Conservation (phyloP, 2,329 filamentous ascomycete species). For the Colletotrichum sp. region DNA sequence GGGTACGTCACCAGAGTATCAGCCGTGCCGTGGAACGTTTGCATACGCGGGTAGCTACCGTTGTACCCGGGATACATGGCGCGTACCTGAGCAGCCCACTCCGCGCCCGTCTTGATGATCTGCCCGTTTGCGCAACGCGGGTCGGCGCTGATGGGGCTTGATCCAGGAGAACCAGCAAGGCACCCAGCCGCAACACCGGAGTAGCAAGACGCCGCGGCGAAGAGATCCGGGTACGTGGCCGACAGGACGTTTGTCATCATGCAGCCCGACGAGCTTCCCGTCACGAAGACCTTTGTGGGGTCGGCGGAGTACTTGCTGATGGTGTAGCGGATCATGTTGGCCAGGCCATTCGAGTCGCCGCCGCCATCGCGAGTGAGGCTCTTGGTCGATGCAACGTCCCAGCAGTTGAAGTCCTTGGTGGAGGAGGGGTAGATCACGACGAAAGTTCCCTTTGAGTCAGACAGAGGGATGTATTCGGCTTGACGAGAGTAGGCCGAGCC, state of each 20-base stretch:
- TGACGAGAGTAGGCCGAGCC: conserved; percentile 7
- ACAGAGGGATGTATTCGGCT: conserved; percentile 23
- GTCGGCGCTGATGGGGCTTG: conserved; percentile 27
- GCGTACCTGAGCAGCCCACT: conserved; percentile 49
- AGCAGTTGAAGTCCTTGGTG: conserved; percentile 40
- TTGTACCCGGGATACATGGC: conserved; percentile 35
- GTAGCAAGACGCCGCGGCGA: conserved; percentile 35
- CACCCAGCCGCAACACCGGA: conserved; percentile 38
- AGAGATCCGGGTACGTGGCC: conserved; percentile 38
- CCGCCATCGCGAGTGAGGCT: conserved; percentile 52
- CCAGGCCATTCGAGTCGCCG: conserved; percentile 51
- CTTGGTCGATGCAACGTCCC: conserved; percentile 52
- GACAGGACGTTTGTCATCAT: conserved; percentile 42
- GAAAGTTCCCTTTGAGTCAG: conserved; percentile 48
- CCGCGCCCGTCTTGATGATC: conserved; percentile 38
- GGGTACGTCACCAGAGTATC: conserved; percentile 41
- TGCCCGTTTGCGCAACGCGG: conserved; percentile 46
- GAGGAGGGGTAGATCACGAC: conserved; percentile 39
- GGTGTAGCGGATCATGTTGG: conserved; percentile 55
- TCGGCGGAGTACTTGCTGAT: conserved; percentile 49
- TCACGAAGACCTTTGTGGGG: conserved; percentile 47
- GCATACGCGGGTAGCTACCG: conserved; percentile 33
- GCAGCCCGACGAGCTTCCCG: conserved; percentile 39
- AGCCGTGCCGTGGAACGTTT: conserved; percentile 34
- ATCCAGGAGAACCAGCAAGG: conserved; percentile 24